A percentile compares a stretch with the other conserved stretches of the same genome.
phyloP scores from a whole-genome alignment of 208 protist genomes.

The Endotrypanum monterogeii region DNA sequence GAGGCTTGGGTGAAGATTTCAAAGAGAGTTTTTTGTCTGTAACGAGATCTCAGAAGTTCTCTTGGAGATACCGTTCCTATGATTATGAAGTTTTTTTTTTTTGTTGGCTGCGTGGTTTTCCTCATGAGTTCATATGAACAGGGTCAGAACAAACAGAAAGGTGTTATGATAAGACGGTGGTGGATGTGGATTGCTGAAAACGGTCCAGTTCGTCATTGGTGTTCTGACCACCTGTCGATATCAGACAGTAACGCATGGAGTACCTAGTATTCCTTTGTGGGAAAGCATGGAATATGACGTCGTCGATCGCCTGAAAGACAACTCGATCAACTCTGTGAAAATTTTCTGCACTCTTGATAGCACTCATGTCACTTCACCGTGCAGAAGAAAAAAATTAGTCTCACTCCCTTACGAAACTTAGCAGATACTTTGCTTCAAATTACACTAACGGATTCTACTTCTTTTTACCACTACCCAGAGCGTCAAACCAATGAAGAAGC shows the following conservation, averaged over 20 bases:
- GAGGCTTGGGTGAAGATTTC: conserved; percentile 25
- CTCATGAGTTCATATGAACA: neutral
- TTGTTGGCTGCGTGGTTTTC: neutral
- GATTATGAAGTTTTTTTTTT: neutral
- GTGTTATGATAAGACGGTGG: neutral
- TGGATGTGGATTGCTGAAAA: too few relatives aligned
- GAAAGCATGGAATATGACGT: too few relatives aligned
- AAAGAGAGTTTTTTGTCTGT: neutral
- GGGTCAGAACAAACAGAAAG: neutral
- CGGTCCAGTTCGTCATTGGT: too few relatives aligned
- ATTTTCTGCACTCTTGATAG: too few relatives aligned
- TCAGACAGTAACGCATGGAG: too few relatives aligned
- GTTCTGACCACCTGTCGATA: too few relatives aligned
- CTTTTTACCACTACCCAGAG: neutral
- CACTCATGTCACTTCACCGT: too few relatives aligned
- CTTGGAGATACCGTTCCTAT: neutral
- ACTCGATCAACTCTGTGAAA: too few relatives aligned
- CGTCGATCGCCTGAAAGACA: too few relatives aligned
- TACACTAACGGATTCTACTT: neutral
- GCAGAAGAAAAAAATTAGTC: neutral
- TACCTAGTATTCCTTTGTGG: too few relatives aligned
- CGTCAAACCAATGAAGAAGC: conserved; percentile 47
- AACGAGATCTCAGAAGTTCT: neutral
- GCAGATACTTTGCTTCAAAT: neutral
- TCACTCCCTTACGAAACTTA: neutral